These are phyloP conservation scores for Bipolaris sorokiniana DNA, from an alignment of 2,329 filamentous ascomycete species.

Conservation along the genomic window DNA sequence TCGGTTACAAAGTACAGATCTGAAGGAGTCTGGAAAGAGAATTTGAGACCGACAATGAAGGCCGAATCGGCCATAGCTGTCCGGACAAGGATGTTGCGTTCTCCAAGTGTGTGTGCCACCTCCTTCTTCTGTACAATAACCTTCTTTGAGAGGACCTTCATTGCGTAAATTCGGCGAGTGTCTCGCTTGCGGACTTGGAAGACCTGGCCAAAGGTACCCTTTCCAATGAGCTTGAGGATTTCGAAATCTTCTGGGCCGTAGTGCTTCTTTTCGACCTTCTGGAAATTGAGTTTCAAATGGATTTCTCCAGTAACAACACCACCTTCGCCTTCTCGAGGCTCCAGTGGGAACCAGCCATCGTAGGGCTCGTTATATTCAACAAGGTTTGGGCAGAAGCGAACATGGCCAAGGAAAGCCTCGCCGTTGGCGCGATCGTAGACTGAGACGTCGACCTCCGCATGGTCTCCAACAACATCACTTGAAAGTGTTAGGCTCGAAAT, in stretches of 20 bases:
- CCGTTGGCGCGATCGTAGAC: conserved; percentile 87
- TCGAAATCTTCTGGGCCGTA: conserved; percentile 96
- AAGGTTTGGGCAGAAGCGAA: conserved; percentile 76
- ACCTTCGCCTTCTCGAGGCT: conserved; percentile 79
- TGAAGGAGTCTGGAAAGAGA: conserved; percentile 96
- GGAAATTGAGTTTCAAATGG: conserved; percentile 83
- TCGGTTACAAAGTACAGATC: conserved; percentile 98
- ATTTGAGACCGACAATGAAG: conserved; percentile 97
- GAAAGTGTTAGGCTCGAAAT: conserved; percentile 27
- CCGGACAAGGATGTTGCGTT: conserved; percentile 94
- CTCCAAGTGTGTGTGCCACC: conserved; percentile 94
- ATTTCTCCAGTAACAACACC: conserved; percentile 83
- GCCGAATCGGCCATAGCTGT: conserved; percentile 95
- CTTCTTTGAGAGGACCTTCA: conserved; percentile 99
- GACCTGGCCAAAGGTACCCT: conserved; percentile 97
- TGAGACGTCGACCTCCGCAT: conserved; percentile 89
- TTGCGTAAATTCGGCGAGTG: conserved; percentile 93
- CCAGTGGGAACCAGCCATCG: conserved; percentile 84
- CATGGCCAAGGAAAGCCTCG: conserved; percentile 90
- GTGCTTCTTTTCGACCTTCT: conserved; percentile 81
- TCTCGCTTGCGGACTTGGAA: conserved; percentile 99
- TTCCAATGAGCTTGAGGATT: conserved; percentile 94
- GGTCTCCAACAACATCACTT: conserved; percentile 90
- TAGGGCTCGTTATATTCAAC: conserved; percentile 73
- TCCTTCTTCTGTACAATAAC: conserved; percentile 99